phyloP scores from a whole-genome alignment of 2,329 filamentous ascomycete genomes.

The Monosporascus sp. region DNA sequence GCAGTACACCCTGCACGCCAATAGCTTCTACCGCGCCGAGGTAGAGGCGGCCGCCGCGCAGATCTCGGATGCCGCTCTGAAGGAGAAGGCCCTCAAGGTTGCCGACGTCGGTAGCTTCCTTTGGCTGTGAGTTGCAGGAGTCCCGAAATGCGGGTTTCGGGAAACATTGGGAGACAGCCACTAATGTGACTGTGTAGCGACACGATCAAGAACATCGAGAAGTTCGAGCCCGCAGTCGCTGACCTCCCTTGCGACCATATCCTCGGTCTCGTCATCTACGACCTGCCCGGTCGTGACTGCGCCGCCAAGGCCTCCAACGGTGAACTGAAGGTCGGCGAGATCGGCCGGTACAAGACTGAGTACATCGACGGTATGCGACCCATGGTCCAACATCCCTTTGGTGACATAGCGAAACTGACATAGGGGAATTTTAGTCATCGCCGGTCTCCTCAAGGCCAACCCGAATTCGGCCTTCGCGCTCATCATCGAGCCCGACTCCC shows the following conservation, averaged over 20 bases:
- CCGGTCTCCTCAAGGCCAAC: constrained; percentile 38
- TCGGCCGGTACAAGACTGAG: constrained; percentile 45
- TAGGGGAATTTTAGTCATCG: constrained; percentile 28
- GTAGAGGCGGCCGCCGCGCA: constrained; percentile 20
- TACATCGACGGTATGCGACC: constrained; percentile 43
- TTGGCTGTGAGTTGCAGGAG: constrained; percentile 39
- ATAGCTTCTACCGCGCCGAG: constrained; percentile 26
- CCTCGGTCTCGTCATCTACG: constrained; percentile 49
- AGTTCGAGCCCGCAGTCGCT: constrained; percentile 42
- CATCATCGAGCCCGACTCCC: constrained; percentile 51
- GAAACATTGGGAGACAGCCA: too few species aligned
- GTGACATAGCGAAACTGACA: background rate
- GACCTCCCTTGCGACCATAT: constrained; percentile 37
- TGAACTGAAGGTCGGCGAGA: constrained; percentile 47
- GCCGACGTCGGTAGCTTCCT: constrained; percentile 50
- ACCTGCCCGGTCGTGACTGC: constrained; percentile 56
- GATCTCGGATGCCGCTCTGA: constrained; percentile 42
- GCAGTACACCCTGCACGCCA: constrained; percentile 26
- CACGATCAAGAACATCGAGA: constrained; percentile 44
- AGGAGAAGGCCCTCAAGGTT: constrained; percentile 45
- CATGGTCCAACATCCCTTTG: too few species aligned
- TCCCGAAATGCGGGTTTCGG: too few species aligned
- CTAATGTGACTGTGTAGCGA: constrained; percentile 32
- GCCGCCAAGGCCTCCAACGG: constrained; percentile 55
- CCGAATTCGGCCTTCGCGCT: constrained; percentile 41